phyloP scores from a whole-genome alignment of 2,329 filamentous ascomycete species.

The Colletotrichum destructivum region DNA sequence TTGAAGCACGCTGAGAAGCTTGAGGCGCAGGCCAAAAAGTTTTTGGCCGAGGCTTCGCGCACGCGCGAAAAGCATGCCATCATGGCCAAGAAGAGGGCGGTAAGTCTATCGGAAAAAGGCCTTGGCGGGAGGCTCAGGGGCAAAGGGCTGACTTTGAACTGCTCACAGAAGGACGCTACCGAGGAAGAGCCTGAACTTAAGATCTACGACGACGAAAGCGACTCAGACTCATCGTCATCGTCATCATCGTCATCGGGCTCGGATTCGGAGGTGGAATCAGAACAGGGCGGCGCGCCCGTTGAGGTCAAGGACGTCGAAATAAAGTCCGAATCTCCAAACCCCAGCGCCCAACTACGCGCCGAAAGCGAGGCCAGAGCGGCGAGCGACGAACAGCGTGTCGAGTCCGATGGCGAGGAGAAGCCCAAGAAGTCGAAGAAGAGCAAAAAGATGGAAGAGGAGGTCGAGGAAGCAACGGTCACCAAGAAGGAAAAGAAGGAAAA shows the following conservation, averaged over 20 bases:
- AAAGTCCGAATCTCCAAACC: slow-evolving; percentile 38
- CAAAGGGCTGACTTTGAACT: slow-evolving; percentile 11
- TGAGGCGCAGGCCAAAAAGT: slow-evolving; percentile 56
- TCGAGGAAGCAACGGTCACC: slow-evolving; percentile 21
- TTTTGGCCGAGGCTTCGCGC: slow-evolving; percentile 59
- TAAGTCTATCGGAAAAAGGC: slow-evolving; percentile 32
- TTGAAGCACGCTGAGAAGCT: slow-evolving; percentile 58
- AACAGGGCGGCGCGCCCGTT: slow-evolving; percentile 45
- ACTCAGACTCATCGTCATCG: slow-evolving; percentile 38
- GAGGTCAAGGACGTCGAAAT: slow-evolving; percentile 49
- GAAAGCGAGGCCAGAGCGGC: slow-evolving; percentile 39
- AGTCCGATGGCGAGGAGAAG: slow-evolving; percentile 45
- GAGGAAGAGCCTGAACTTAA: slow-evolving; percentile 44
- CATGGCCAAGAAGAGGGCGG: slow-evolving; percentile 47
- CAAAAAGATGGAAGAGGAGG: slow-evolving; percentile 38
- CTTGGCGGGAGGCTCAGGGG: not conserved
- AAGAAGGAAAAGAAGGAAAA: slow-evolving; percentile 48
- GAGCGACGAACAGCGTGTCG: slow-evolving; percentile 48
- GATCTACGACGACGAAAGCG: slow-evolving; percentile 43
- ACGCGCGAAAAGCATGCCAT: slow-evolving; percentile 48
- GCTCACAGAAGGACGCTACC: slow-evolving; percentile 46
- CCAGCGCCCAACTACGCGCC: slow-evolving; percentile 40
- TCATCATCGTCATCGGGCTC: slow-evolving; percentile 9
- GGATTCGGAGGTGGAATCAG: slow-evolving; percentile 40
- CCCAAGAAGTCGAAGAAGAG: slow-evolving; percentile 39